Evolutionary conservation across 129 eudicot genomes (phyloP), one percentile per base, ranked within the genome.

Genomic region (Flaveria trinervia): DNA sequence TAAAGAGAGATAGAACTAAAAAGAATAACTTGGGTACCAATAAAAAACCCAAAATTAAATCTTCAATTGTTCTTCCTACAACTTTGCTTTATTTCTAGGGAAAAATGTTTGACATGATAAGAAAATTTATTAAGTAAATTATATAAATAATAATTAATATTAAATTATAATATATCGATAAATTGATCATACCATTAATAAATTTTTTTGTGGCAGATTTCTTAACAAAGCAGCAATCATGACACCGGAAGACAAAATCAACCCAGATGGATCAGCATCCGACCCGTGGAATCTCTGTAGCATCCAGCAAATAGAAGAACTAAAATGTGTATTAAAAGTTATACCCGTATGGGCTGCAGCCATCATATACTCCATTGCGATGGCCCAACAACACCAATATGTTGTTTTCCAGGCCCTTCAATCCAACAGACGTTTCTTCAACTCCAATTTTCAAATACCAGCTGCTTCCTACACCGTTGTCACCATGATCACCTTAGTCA

Each of bases 321-420:
- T 81, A 1, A 92, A 92, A 83, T 92, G 98, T 49, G 80, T 90
- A 1, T 5, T 86, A 13, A 81, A 86, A 76, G 96, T 92, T 1
- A 9, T 90, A 22, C 98, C 98, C 8, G 36, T 92, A 23, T 92
- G 92, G 85, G 86, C 86, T 33, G 56, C 96, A 17, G 92, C 86
- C 82, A 86, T 90, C 9, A 28, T 84, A 15, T 92, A 84, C 92
- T 86, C 82, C 28, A 52, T 88, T 30, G 89, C 90, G 51, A 79
- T 80, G 39, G 57, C 71, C 75, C 91, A 86, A 64, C 91, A 87
- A 76, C 87, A 83, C 62, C 93, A 88, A 75, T 89, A 83, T 51
- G 83, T 85, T 5, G 92, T 92, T 77, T 86, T 89, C 83, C 98
- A 92, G 76, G 98, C 98, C 69, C 89, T 84, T 16, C 98, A 92